phyloP scores from a whole-genome alignment of 2,329 filamentous ascomycete species.

The Ophiostoma sp. region DNA sequence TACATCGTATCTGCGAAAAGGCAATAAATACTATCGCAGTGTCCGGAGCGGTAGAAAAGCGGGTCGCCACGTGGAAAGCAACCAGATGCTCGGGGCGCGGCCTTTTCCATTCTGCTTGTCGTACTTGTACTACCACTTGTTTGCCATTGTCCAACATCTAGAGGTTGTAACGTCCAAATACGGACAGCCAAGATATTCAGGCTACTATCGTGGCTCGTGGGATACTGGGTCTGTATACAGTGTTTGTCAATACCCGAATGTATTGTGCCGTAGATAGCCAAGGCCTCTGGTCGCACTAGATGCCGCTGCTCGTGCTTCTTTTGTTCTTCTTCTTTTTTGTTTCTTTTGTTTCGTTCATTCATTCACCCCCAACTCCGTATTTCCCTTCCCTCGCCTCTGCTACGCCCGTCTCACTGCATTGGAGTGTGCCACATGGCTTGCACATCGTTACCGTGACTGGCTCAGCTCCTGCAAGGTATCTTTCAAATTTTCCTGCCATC shows the following conservation, averaged over 20 bases:
- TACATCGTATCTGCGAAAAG: too few species aligned
- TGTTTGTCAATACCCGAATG: not conserved
- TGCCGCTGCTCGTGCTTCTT: too few species aligned
- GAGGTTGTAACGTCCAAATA: conserved; percentile 1
- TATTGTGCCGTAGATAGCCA: not conserved
- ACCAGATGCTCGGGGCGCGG: not conserved
- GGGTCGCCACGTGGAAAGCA: conserved; percentile 19
- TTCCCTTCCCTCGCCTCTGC: not conserved
- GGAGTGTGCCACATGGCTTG: not conserved
- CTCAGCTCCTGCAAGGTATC: not conserved
- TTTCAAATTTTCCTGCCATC: not conserved
- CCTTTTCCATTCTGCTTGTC: not conserved
- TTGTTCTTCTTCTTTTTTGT: not conserved
- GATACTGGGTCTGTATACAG: not conserved
- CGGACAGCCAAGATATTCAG: not conserved
- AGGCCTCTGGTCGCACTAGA: not conserved
- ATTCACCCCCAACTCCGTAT: not conserved
- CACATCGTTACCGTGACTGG: not conserved
- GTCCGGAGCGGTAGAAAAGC: not conserved
- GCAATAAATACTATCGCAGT: too few species aligned
- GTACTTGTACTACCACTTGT: not conserved
- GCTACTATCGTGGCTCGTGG: not conserved
- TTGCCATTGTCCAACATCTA: not conserved
- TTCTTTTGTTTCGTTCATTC: not conserved
- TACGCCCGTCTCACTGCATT: not conserved